Percentiles rank a stretch among this genome's conserved stretches.
These are phyloP conservation scores for Hortiboletus flavorubellus DNA, from an alignment of 768 basidiomycete species.

Conservation along the genomic window DNA sequence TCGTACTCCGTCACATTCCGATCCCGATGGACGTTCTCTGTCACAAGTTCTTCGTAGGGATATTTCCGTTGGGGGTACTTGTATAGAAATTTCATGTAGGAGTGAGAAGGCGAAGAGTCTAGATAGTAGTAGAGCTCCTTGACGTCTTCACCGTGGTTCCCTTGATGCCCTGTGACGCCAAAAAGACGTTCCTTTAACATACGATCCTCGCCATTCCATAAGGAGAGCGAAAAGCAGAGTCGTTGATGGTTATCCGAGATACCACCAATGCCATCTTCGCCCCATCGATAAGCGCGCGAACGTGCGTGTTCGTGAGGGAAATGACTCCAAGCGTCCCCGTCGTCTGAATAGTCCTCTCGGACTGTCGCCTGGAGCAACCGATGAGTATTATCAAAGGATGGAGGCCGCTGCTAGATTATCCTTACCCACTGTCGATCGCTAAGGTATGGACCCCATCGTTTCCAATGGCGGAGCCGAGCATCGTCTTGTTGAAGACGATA, in stretches of 20 bases:
- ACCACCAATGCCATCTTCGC: slow-evolving; percentile 96
- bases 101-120: slow-evolving; percentile 97
- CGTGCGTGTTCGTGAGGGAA: slow-evolving; percentile 93
- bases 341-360: slow-evolving; percentile 94
- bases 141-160: slow-evolving; percentile 99
- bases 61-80: slow-evolving; percentile 93
- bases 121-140: slow-evolving; percentile 99
- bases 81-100: slow-evolving; percentile 99
- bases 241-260: slow-evolving; percentile 97
- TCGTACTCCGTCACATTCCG: slow-evolving; percentile 91
- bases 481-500: slow-evolving; percentile 83
- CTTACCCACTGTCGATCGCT: slow-evolving; percentile 96
- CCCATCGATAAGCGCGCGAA: slow-evolving; percentile 96
- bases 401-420: neutral
- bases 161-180: slow-evolving; percentile 94
- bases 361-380: slow-evolving; percentile 76
- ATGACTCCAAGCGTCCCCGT: slow-evolving; percentile 95
- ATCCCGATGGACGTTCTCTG: slow-evolving; percentile 76
- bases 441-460: slow-evolving; percentile 98
- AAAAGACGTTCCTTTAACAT: slow-evolving; percentile 97
- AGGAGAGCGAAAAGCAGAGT: slow-evolving; percentile 82
- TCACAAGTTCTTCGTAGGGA: slow-evolving; percentile 92
- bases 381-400: slow-evolving; percentile 13
- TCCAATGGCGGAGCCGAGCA: slow-evolving; percentile 86
- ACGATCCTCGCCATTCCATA: slow-evolving; percentile 94